Evolutionary conservation across 257 asterid genomes (phyloP), one percentile per base, ranked within the genome.

Genomic region (Primulina huaijiensis): DNA sequence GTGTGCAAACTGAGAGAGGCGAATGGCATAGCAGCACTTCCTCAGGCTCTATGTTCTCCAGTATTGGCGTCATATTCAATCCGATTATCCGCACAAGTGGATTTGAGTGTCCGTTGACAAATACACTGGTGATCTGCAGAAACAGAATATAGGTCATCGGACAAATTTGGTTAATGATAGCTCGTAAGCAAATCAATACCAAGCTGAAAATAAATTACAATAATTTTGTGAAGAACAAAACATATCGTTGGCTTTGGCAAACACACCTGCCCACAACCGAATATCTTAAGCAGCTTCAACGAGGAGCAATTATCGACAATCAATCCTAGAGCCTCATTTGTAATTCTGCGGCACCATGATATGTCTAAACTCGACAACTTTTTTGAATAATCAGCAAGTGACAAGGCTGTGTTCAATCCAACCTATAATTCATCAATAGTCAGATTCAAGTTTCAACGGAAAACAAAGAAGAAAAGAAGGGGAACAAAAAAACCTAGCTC

Each of bases 301-400:
- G 88, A 87, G 55, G 59, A 73, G 83, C 96, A 92, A 43, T 85
- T 78, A 77, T 92, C 94, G 46, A 92, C 88, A 43, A 92, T 87
- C 83, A 86, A 68, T 62, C 94, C 96, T 10, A 89, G 75, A 37
- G 96, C 95, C 60, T 86, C 87, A 6, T 82, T 72, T 2, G 76
- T 86, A 67, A 92, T 73, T 61, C 68, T 77, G 23, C 95, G 88
- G 74, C 95, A 92, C 90, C 89, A 89, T 17, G 97, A 87, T 65
- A 92, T 27, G 74, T 92, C 97, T 89, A 92, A 82, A 72, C 71
- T 68, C 60, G 75, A 27, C 83, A 92, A 60, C 81, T 81, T 80
- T 64, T 81, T 85, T 38, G 87, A 84, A 69, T 68, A 58, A 57
- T 84, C 86, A 69, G 95, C 87, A 0, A 92, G 83, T 35, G 96